phyloP scores from a whole-genome alignment of 2,329 filamentous ascomycete genomes.

The Alternaria metachromatica region DNA sequence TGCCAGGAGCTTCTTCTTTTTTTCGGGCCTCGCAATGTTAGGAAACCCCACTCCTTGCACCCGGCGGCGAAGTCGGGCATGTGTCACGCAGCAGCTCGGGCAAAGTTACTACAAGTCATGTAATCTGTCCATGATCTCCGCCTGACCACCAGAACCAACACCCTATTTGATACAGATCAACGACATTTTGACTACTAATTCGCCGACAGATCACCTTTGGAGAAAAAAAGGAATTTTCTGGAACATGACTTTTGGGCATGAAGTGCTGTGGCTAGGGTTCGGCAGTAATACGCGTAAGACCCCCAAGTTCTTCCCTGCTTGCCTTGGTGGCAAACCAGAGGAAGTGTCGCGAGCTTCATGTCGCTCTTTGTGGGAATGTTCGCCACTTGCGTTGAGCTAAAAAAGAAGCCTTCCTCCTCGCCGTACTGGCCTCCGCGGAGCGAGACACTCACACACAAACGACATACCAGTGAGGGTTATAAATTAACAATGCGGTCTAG shows the following conservation, averaged over 20 bases:
- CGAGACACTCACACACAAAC: background rate
- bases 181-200: background rate
- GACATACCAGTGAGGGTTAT: slow-evolving; percentile 1
- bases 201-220: background rate
- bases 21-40: background rate
- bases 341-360: slow-evolving; percentile 3
- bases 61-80: background rate
- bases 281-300: background rate
- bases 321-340: slow-evolving; percentile 1
- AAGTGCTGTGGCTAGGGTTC: background rate
- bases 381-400: background rate
- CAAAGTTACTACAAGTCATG: background rate
- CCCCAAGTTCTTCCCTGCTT: background rate
- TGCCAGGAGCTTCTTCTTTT: background rate
- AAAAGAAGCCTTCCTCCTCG: background rate
- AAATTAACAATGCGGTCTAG: slow-evolving; percentile 19
- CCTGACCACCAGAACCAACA: background rate
- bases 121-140: background rate
- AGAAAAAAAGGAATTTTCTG: background rate
- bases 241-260: background rate
- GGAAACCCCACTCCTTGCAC: background rate
- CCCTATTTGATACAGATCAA: background rate
- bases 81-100: background rate
- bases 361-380: background rate
- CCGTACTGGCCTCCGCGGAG: slow-evolving; percentile 6